Evolutionary conservation across 495 filamentous ascomycete species (phyloP).

Genomic region (Aspergillus homomorphus): DNA sequence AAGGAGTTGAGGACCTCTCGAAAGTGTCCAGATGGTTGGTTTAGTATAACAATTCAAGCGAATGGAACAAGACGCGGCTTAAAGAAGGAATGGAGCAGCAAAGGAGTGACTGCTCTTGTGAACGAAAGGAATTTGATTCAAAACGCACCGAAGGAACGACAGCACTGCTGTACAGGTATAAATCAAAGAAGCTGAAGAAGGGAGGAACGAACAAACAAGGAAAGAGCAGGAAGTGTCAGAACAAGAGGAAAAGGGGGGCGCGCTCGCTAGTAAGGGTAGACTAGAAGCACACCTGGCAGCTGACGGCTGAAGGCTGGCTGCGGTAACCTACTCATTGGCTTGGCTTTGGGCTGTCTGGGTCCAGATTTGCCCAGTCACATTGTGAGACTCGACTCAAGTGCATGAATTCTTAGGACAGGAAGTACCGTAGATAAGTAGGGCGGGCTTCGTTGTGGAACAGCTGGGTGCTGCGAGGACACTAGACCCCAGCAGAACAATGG

Average conservation of each 20-base stretch:
- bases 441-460: too few relatives aligned
- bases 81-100: slow-evolving; percentile 42
- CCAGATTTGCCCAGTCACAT: background rate
- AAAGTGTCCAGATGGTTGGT: background rate
- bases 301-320: background rate
- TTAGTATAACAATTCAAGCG: background rate
- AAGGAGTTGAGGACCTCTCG: too few relatives aligned
- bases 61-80: background rate
- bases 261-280: background rate
- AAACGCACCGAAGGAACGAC: slow-evolving; percentile 22
- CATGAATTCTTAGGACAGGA: too few relatives aligned
- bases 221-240: slow-evolving; percentile 1
- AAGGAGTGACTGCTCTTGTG: slow-evolving; percentile 43
- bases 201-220: slow-evolving; percentile 18
- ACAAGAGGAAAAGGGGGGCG: background rate
- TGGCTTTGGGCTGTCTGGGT: background rate
- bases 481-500: too few relatives aligned
- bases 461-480: too few relatives aligned
- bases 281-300: background rate
- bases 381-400: too few relatives aligned
- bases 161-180: background rate
- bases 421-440: too few relatives aligned
- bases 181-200: slow-evolving; percentile 15
- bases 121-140: slow-evolving; percentile 16
- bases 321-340: background rate